Evolutionary conservation across 352 stramenopile species (phyloP).

Genomic region (Globisporangium heterothallicum): DNA sequence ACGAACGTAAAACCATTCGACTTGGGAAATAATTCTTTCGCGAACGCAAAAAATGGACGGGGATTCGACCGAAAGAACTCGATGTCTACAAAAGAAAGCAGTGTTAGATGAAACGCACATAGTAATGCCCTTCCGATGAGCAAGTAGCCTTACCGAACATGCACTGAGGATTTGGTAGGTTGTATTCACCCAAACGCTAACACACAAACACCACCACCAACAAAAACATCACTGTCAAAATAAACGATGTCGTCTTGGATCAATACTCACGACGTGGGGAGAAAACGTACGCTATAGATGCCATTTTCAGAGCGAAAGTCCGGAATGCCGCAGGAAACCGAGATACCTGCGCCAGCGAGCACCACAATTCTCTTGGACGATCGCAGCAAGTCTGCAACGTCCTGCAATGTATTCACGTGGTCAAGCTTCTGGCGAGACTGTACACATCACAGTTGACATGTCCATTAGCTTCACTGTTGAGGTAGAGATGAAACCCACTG

Average conservation of each 20-base stretch:
- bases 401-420: conserved; percentile 59
- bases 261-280: neutral
- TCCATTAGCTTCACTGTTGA: neutral
- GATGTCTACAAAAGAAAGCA: conserved; percentile 73
- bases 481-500: neutral
- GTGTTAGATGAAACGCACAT: neutral
- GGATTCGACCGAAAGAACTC: conserved; percentile 97
- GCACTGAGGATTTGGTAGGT: conserved; percentile 80
- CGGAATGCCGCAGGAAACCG: conserved; percentile 96
- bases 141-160: conserved; percentile 65
- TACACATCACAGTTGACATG: conserved; percentile 1
- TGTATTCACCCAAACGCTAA: conserved; percentile 74
- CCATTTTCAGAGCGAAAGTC: conserved; percentile 96
- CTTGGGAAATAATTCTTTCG: conserved; percentile 83
- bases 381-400: conserved; percentile 68
- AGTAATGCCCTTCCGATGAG: too few species aligned
- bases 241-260: neutral
- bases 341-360: conserved; percentile 93
- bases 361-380: conserved; percentile 89
- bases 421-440: conserved; percentile 44
- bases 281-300: conserved; percentile 81
- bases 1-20: conserved; percentile 80
- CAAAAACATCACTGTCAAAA: conserved; percentile 1
- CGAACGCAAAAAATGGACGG: conserved; percentile 96
- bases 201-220: conserved; percentile 34